phyloP scores from a whole-genome alignment of 805 yeast species.

The Nematodospora valgi region DNA sequence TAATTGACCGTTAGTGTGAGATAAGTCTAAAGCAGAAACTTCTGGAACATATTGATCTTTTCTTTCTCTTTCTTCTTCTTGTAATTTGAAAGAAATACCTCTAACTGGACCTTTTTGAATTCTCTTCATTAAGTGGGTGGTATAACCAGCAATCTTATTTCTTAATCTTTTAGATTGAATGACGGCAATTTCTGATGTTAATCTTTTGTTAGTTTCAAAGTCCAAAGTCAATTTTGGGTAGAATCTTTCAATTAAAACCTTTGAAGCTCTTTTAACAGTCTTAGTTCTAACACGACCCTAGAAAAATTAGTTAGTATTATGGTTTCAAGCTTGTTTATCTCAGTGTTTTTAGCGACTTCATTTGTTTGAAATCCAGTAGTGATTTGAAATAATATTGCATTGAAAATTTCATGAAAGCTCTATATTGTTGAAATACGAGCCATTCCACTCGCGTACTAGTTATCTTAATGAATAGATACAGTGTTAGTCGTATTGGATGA shows the following conservation, averaged over 20 bases:
- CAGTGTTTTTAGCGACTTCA: no score
- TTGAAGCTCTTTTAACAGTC: conserved; percentile 99
- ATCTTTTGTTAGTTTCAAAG: conserved; percentile 99
- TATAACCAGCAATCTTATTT: conserved; percentile 99
- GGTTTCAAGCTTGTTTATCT: neutral
- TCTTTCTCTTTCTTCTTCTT: conserved; percentile 99
- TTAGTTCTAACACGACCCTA: conserved; percentile 99
- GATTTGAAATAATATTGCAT: no score
- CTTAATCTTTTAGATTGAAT: conserved; percentile 99
- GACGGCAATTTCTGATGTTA: conserved; percentile 96
- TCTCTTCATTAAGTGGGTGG: conserved; percentile 99
- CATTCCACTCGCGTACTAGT: no score
- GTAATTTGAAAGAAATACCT: conserved; percentile 99
- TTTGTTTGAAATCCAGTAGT: no score
- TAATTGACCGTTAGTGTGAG: conserved; percentile 93
- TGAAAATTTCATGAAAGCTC: no score
- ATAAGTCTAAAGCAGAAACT: conserved; percentile 98
- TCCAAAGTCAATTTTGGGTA: conserved; percentile 99
- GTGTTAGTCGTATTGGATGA: no score
- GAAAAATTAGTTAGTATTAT: conserved; percentile 26
- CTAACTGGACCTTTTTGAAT: conserved; percentile 99
- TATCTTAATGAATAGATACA: no score
- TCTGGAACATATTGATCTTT: conserved; percentile 99
- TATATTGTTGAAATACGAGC: no score
- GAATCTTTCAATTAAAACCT: conserved; percentile 98